Conservation (phyloP, 163 green algal species). For the Trebouxiophyceae sp. region DNA sequence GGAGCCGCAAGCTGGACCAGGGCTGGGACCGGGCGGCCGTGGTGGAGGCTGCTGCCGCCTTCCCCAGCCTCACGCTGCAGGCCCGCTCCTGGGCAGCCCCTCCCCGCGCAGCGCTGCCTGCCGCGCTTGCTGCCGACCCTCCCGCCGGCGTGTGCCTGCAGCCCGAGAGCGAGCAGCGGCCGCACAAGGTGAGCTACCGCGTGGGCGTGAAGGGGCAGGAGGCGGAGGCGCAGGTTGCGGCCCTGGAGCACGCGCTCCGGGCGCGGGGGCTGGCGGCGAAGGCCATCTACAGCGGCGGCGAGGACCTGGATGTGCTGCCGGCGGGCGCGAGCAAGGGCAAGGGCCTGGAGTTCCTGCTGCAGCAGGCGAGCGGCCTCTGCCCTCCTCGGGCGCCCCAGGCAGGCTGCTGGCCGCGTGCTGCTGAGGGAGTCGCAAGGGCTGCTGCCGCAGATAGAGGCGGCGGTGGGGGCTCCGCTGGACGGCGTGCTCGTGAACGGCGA, state of each 20-base stretch:
- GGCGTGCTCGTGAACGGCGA: slow-evolving; percentile 69
- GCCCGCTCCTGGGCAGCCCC: too few relatives aligned
- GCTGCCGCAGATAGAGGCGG: slow-evolving; percentile 31
- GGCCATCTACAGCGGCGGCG: slow-evolving; percentile 71
- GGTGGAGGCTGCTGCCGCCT: slow-evolving; percentile 3
- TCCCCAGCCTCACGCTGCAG: slow-evolving; percentile 48
- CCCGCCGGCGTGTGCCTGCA: slow-evolving; percentile 37
- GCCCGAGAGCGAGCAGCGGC: slow-evolving; percentile 72
- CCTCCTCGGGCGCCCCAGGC: too few relatives aligned
- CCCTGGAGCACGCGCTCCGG: slow-evolving; percentile 16
- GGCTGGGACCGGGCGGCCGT: slow-evolving; percentile 66
- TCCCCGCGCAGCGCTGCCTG: too few relatives aligned
- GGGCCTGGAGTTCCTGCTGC: slow-evolving; percentile 62
- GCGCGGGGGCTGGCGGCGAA: slow-evolving; percentile 54
- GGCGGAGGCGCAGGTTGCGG: slow-evolving; percentile 10
- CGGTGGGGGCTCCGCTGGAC: slow-evolving; percentile 14
- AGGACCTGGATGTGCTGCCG: slow-evolving; percentile 85
- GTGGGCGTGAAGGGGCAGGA: slow-evolving; percentile 35
- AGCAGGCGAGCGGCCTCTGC: slow-evolving; percentile 37
- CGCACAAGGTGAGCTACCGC: slow-evolving; percentile 90
- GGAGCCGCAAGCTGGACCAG: slow-evolving; percentile 62
- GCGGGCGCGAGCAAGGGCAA: slow-evolving; percentile 59
- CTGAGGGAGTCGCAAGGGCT: too few relatives aligned
- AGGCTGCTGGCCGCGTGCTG: too few relatives aligned
- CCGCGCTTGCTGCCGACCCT: too few relatives aligned